Percentiles rank a stretch among this genome's conserved stretches.
Evolutionary conservation across 495 filamentous ascomycete species (phyloP).

Genomic region (Penicillium maclennaniae): DNA sequence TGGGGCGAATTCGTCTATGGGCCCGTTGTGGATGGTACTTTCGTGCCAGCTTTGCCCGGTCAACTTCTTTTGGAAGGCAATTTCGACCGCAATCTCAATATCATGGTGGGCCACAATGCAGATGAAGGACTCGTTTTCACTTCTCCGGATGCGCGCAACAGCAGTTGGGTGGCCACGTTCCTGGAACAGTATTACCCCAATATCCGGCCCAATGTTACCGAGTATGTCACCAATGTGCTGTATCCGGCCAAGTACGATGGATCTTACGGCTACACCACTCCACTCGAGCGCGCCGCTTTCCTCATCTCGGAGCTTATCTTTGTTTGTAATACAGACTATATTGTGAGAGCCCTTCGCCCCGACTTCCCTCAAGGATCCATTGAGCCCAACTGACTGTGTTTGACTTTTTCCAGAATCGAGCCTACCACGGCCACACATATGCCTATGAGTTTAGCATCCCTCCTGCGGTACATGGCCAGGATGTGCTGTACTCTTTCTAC

Average conservation of each 20-base stretch:
- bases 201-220: conserved; percentile 38
- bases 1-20: conserved; percentile 54
- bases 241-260: conserved; percentile 59
- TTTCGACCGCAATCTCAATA: conserved; percentile 49
- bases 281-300: conserved; percentile 34
- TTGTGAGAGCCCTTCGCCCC: not conserved
- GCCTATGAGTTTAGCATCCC: conserved; percentile 59
- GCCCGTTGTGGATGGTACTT: conserved; percentile 56
- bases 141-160: conserved; percentile 48
- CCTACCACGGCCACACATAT: conserved; percentile 51
- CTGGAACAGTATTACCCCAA: conserved; percentile 35
- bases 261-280: conserved; percentile 38
- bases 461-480: conserved; percentile 52
- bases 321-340: conserved; percentile 58
- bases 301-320: conserved; percentile 48
- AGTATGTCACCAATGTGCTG: conserved; percentile 48
- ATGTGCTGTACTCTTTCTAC: conserved; percentile 60
- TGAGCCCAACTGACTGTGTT: no score
- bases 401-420: conserved; percentile 23
- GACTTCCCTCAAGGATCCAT: no score
- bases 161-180: conserved; percentile 44
- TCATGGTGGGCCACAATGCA: conserved; percentile 56
- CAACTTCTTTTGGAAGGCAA: conserved; percentile 53
- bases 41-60: conserved; percentile 53
- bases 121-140: conserved; percentile 56